These are phyloP conservation scores for Tetrahymena borealis DNA, from an alignment of 73 alveolate genomes.

Conservation along the genomic window DNA sequence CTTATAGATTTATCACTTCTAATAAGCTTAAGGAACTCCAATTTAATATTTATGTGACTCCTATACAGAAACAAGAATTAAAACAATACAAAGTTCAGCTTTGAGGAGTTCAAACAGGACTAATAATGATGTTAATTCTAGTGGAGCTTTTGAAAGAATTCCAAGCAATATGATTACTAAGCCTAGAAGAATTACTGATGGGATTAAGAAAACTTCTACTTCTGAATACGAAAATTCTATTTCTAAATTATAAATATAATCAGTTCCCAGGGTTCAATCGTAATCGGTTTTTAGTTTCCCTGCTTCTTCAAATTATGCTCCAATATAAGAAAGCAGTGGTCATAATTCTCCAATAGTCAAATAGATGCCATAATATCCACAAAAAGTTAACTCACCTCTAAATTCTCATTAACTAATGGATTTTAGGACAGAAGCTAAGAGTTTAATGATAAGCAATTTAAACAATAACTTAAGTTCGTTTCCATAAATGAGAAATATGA, in stretches of 20 bases:
- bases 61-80: not conserved
- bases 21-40: not conserved
- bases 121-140: not conserved
- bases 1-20: not conserved
- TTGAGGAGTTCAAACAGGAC: not conserved
- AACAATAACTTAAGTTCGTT: not conserved
- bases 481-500: not conserved
- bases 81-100: not conserved
- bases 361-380: not conserved
- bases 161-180: not conserved
- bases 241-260: not conserved
- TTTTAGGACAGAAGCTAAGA: not conserved
- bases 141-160: not conserved
- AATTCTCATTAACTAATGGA: not conserved
- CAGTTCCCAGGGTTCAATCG: not conserved
- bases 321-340: not conserved
- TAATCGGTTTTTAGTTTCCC: not conserved
- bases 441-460: not conserved
- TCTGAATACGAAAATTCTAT: not conserved
- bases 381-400: not conserved
- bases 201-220: not conserved
- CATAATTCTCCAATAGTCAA: not conserved
- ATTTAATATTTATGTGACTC: not conserved
- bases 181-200: not conserved
- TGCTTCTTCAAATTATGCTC: not conserved